These are phyloP conservation scores for Neurospora terricola DNA, from an alignment of 495 filamentous ascomycete species.

Conservation along the genomic window DNA sequence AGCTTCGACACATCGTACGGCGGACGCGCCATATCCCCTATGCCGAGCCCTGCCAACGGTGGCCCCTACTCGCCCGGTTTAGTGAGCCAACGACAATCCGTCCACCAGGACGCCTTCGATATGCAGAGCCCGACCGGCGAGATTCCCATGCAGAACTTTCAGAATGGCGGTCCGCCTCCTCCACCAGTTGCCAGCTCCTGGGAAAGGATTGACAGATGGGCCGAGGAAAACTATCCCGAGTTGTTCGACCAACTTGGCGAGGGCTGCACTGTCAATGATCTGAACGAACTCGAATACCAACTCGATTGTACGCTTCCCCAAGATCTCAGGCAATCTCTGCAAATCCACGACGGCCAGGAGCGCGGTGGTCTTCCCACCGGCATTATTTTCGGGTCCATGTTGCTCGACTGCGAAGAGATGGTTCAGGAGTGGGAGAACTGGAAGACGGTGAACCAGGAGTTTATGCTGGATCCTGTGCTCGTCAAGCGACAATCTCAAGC, in stretches of 20 bases:
- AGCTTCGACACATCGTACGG: constrained; percentile 37
- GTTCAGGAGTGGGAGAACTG: constrained; percentile 97
- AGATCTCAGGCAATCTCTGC: constrained; percentile 86
- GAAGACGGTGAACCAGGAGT: constrained; percentile 86
- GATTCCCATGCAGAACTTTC: constrained; percentile 95
- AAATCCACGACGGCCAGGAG: constrained; percentile 91
- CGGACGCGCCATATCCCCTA: constrained; percentile 32
- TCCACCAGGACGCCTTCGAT: constrained; percentile 48
- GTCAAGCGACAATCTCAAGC: constrained; percentile 15
- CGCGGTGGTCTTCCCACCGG: constrained; percentile 85
- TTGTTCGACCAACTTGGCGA: constrained; percentile 87
- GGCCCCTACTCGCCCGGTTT: constrained; percentile 85
- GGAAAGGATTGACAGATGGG: constrained; percentile 87
- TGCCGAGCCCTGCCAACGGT: constrained; percentile 51
- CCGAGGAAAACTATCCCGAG: constrained; percentile 90
- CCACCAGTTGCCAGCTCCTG: constrained; percentile 84
- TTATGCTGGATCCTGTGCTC: constrained; percentile 47
- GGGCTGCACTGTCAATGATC: constrained; percentile 83
- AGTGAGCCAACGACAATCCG: constrained; percentile 50
- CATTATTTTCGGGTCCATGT: constrained; percentile 86
- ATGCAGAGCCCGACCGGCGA: constrained; percentile 59
- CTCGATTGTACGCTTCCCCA: constrained; percentile 89
- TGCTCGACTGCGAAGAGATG: constrained; percentile 97
- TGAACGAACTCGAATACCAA: constrained; percentile 94
- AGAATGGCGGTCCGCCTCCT: constrained; percentile 79